A percentile compares a stretch with the other conserved stretches of the same genome.
These are phyloP conservation scores for Aspergillus puulaauensis DNA, from an alignment of 2,329 filamentous ascomycete species.

Conservation along the genomic window DNA sequence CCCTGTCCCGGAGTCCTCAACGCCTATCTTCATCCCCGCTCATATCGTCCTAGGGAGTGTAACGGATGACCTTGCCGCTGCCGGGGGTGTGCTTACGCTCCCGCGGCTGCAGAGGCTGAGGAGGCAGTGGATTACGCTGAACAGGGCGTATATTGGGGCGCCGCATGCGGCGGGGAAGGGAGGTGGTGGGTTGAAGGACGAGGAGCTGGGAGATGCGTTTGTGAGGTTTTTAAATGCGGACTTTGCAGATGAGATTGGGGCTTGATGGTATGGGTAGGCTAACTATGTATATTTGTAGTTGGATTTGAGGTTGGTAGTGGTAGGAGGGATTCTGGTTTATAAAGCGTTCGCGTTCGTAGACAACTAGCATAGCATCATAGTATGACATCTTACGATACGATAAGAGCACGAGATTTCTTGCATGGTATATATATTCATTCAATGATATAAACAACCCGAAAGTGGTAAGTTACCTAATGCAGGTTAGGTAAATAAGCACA, in stretches of 20 bases:
- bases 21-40: slow-evolving; percentile 37
- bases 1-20: slow-evolving; percentile 30
- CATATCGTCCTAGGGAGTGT: slow-evolving; percentile 37
- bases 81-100: slow-evolving; percentile 40
- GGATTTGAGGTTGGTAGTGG: background rate
- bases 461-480: background rate
- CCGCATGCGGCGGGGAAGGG: slow-evolving; percentile 34
- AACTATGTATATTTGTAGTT: background rate
- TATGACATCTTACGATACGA: background rate
- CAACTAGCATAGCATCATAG: background rate
- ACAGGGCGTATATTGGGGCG: slow-evolving; percentile 39
- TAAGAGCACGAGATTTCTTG: background rate
- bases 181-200: slow-evolving; percentile 31
- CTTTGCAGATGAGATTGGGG: slow-evolving; percentile 33
- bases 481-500: background rate
- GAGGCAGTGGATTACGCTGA: slow-evolving; percentile 48
- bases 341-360: background rate
- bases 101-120: slow-evolving; percentile 45
- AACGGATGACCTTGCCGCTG: slow-evolving; percentile 44
- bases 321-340: background rate
- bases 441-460: background rate
- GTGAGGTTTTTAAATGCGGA: slow-evolving; percentile 47
- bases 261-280: background rate
- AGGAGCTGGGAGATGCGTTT: slow-evolving; percentile 45
- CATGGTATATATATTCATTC: background rate